Conservation (phyloP, 2,329 filamentous ascomycete species). For the Pleurostoma richardsiae region DNA sequence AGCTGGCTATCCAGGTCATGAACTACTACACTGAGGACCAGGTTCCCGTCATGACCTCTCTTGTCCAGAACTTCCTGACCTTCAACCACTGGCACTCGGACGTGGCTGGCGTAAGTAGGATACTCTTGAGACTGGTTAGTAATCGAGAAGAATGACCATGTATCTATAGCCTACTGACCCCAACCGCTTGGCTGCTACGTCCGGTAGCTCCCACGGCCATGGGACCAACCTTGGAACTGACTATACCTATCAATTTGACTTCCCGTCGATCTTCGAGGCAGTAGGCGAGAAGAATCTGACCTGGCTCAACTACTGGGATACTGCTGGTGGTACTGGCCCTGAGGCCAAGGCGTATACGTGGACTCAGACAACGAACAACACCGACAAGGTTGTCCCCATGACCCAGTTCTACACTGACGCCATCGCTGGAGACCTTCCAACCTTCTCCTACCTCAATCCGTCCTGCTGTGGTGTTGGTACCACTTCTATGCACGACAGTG, state of each 20-base stretch:
- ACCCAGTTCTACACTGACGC: conserved; percentile 26
- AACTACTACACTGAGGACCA: conserved; percentile 31
- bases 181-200: conserved; percentile 21
- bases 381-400: conserved; percentile 20
- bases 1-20: conserved; percentile 24
- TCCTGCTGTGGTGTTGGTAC: conserved; percentile 30
- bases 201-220: conserved; percentile 9
- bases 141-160: not conserved
- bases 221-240: not conserved
- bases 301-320: conserved; percentile 28
- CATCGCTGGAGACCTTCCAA: conserved; percentile 20
- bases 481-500: conserved; percentile 25
- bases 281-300: conserved; percentile 21
- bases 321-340: conserved; percentile 18
- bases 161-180: conserved; percentile 27
- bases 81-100: conserved; percentile 35
- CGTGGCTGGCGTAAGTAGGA: conserved; percentile 23
- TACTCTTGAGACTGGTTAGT: not conserved
- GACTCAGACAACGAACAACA: conserved; percentile 20
- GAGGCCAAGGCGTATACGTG: conserved; percentile 26
- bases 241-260: not conserved
- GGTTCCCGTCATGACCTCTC: conserved; percentile 25
- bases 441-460: conserved; percentile 28
- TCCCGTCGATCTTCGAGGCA: not conserved
- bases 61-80: conserved; percentile 29